Evolutionary conservation across 192 early-diverging fungal species (phyloP), one percentile per base, ranked within the genome.

Genomic region (Mortierella hygrophila): DNA sequence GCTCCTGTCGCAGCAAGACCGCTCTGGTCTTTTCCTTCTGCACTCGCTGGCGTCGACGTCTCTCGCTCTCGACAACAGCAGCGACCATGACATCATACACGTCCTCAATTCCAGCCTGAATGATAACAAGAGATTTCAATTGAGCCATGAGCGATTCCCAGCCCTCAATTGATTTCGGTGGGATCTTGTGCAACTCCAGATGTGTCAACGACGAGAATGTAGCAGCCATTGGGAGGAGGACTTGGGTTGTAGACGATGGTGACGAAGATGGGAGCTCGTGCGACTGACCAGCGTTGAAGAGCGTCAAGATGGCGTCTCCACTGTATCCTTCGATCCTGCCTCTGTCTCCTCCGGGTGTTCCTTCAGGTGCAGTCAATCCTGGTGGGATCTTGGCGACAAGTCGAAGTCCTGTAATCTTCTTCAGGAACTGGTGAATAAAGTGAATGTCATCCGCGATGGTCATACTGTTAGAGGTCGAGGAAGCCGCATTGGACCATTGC

Each of bases 131-230:
- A 7, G 82, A 89, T 42, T 88, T 85, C 18, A 93, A 70, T 23
- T 81, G 79, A 9, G 70, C 60, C 82, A 88, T 83, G n/a, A 93
- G 52, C n/a, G 60, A 40, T 35, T 89, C 83, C 92, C 92, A 93
- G 3, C 88, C 89, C 37, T 88, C 87, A 37, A 91, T 76, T 23
- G 85, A 77, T 16, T 80, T 74, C 6, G 90, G 89, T 18, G 90
- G 89, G 38, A 93, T 77, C 68, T 90, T 85, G 75, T 87, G 77
- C 13, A 93, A 77, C 65, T 93, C 92, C 21, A 93, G 52, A 84
- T 89, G 89, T 10, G 87, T 80, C 44, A 93, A 70, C 44, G 78
- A 72, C 57, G 88, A 86, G 74, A 93, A 92, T 0, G 88, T 77
- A 0, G 77, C 57, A 6, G 87, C 75, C 71, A 86, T 60, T 1